These are phyloP conservation scores for Euphorbia corollata DNA, from an alignment of 441 rosid species.

Conservation along the genomic window DNA sequence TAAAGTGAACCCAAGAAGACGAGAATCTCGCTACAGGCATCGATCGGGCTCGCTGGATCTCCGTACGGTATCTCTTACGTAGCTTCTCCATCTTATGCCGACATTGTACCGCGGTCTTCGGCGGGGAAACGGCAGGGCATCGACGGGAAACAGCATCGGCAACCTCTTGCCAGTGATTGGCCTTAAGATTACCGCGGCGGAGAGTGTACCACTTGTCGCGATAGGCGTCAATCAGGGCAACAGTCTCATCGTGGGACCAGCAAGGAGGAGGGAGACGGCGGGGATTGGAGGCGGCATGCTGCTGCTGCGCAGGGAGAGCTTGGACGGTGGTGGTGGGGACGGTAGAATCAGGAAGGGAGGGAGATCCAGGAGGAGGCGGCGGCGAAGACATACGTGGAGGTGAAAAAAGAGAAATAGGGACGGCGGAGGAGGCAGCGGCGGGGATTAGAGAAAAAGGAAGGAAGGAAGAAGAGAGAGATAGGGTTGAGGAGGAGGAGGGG, in stretches of 20 bases:
- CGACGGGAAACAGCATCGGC: conserved; percentile 54
- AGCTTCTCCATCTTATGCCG: conserved; percentile 99
- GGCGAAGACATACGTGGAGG: conserved; percentile 18
- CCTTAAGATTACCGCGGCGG: conserved; percentile 84
- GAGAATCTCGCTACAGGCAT: conserved; percentile 68
- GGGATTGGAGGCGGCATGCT: conserved; percentile 37
- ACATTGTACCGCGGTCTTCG: conserved; percentile 89
- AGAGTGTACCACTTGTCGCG: conserved; percentile 82
- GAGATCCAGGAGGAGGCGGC: conserved; percentile 27
- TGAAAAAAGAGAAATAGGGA: not conserved
- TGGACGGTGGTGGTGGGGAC: conserved; percentile 18
- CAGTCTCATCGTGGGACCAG: conserved; percentile 85
- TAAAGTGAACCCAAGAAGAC: conserved; percentile 89
- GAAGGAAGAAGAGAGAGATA: not conserved
- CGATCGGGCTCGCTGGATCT: conserved; percentile 85
- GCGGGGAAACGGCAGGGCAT: conserved; percentile 55
- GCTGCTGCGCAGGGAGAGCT: conserved; percentile 28
- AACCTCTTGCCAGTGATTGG: conserved; percentile 89
- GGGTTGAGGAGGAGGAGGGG: conserved; percentile 31
- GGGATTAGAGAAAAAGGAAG: conserved; percentile 18
- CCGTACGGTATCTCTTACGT: conserved; percentile 74
- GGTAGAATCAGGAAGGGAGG: conserved; percentile 31
- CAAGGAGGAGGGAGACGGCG: conserved; percentile 93
- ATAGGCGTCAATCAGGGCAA: conserved; percentile 70
- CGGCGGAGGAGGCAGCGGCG: conserved; percentile 6